Conservation (phyloP, 129 eudicot genomes). For the Escallonia herrerae region DNA sequence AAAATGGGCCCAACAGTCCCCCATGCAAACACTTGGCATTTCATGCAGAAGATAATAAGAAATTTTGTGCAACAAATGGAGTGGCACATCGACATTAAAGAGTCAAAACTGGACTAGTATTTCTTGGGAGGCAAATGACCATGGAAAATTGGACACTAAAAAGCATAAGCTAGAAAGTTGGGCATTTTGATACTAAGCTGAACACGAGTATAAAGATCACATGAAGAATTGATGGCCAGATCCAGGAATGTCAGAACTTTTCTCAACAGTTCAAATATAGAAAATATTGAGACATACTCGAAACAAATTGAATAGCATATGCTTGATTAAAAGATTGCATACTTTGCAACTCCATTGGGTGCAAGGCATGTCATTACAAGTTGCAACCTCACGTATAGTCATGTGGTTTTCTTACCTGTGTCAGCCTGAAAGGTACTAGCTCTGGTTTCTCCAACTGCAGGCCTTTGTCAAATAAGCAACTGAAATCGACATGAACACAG, state of each 20-base stretch:
- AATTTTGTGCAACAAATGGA: too few relatives aligned
- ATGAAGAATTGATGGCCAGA: not conserved
- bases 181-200: too few relatives aligned
- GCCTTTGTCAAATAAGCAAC: conserved; percentile 98
- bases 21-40: too few relatives aligned
- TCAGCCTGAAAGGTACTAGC: conserved; percentile 94
- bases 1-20: too few relatives aligned
- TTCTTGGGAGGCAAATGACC: too few relatives aligned
- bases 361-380: not conserved
- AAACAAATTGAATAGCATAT: not conserved
- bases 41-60: too few relatives aligned
- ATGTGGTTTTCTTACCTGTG: conserved; percentile 57
- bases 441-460: conserved; percentile 92
- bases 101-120: too few relatives aligned
- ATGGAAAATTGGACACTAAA: too few relatives aligned
- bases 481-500: conserved; percentile 98
- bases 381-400: not conserved
- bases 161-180: too few relatives aligned
- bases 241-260: not conserved
- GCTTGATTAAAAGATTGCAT: not conserved
- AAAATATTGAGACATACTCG: not conserved
- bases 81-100: too few relatives aligned
- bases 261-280: not conserved
- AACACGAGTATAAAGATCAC: too few relatives aligned
- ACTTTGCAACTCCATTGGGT: not conserved